Conservation (phyloP, 164 flowering plant species). For the Macadamia tetraphylla region DNA sequence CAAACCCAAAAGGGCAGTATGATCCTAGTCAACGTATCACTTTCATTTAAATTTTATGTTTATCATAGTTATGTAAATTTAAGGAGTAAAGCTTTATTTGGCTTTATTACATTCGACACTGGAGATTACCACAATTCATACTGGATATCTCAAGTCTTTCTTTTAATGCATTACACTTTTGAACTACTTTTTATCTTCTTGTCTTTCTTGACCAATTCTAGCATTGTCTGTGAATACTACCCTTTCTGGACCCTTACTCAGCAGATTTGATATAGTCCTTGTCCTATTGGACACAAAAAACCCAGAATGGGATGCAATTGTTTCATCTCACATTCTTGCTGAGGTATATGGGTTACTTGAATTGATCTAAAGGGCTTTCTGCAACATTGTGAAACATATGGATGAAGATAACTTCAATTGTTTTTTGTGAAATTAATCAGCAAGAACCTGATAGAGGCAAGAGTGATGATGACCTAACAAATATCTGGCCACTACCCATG, state of each 20-base stretch:
- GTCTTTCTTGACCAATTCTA: constrained; percentile 35
- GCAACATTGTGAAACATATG: constrained; percentile 6
- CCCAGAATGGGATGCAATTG: constrained; percentile 95
- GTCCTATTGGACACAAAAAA: constrained; percentile 94
- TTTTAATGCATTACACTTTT: no score
- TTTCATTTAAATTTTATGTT: constrained; percentile 2
- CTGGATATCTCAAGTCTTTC: not conserved
- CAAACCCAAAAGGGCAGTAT: constrained; percentile 96
- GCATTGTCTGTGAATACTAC: constrained; percentile 95
- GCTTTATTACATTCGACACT: not conserved
- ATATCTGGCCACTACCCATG: constrained; percentile 70
- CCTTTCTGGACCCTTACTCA: constrained; percentile 91
- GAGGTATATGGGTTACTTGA: constrained; percentile 41
- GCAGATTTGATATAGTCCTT: constrained; percentile 96
- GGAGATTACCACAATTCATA: not conserved
- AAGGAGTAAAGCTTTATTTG: not conserved
- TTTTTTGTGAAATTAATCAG: constrained; percentile 11
- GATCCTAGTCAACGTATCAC: constrained; percentile 86
- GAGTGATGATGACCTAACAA: constrained; percentile 37
- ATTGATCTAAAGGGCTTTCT: not conserved
- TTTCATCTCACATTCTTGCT: constrained; percentile 88
- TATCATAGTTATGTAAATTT: not conserved
- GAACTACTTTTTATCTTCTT: not conserved
- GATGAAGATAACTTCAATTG: not conserved
- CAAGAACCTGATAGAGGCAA: constrained; percentile 39